Conservation (phyloP, 768 basidiomycete species). For the Candolleomyces efflorescens region DNA sequence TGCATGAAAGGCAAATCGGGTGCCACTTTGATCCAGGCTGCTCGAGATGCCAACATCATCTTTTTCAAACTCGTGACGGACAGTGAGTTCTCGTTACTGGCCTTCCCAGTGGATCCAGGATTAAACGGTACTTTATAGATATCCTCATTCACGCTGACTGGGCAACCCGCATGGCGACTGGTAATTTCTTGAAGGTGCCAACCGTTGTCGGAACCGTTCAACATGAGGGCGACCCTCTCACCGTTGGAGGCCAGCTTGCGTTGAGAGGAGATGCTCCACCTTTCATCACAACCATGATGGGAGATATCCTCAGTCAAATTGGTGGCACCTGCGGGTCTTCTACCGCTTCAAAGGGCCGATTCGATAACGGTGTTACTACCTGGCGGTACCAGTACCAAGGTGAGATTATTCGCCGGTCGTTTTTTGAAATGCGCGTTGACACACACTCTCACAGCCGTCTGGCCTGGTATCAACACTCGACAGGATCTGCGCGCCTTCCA, state of each 20-base stretch:
- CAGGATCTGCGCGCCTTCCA: constrained; percentile 34
- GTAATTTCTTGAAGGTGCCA: constrained; percentile 27
- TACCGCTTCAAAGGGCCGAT: constrained; percentile 21
- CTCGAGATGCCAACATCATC: constrained; percentile 23
- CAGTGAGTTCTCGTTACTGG: constrained; percentile 17
- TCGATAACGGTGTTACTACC: constrained; percentile 22
- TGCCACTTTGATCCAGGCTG: constrained; percentile 25
- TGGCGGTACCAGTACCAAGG: constrained; percentile 28
- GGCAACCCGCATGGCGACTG: constrained; percentile 17
- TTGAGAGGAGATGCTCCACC: constrained; percentile 23
- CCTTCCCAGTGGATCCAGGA: background rate
- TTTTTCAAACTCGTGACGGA: constrained; percentile 27
- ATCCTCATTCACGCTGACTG: constrained; percentile 31
- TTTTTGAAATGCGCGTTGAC: background rate
- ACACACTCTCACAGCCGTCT: constrained; percentile 22
- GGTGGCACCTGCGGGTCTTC: constrained; percentile 28
- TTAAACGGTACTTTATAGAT: constrained; percentile 12
- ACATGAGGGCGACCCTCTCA: constrained; percentile 33
- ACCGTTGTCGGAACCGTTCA: constrained; percentile 25
- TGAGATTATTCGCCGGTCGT: background rate
- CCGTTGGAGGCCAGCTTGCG: constrained; percentile 23
- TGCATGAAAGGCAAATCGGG: constrained; percentile 33
- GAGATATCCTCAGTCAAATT: constrained; percentile 24
- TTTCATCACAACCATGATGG: constrained; percentile 25
- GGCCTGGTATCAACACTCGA: constrained; percentile 29